phyloP scores from a whole-genome alignment of 805 yeast species.

The Metschnikowia matae region DNA sequence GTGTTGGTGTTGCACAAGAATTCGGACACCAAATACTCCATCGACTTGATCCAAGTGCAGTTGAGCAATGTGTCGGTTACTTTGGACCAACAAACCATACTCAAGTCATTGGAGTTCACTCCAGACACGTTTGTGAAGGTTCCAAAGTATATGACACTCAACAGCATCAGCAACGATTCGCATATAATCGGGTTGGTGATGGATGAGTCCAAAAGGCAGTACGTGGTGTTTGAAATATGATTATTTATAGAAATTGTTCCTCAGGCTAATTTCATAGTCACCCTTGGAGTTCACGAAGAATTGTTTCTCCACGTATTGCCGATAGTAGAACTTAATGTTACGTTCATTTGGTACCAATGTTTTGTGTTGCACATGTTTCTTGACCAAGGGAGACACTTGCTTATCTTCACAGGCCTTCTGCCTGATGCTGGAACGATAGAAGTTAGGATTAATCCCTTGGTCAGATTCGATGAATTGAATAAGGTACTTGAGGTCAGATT shows the following conservation, averaged over 20 bases:
- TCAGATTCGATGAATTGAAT: constrained; percentile 14
- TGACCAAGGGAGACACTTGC: constrained; percentile 16
- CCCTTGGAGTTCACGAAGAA: constrained; percentile 22
- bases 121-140: constrained; percentile 9
- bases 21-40: neutral
- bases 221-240: constrained; percentile 35
- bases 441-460: constrained; percentile 20
- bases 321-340: constrained; percentile 24
- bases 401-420: constrained; percentile 18
- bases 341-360: constrained; percentile 28
- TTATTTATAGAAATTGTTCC: constrained; percentile 28
- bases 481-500: constrained; percentile 17
- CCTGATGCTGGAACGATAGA: constrained; percentile 25
- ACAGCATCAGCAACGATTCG: constrained; percentile 18
- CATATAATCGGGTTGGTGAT: constrained; percentile 34
- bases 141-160: constrained; percentile 34
- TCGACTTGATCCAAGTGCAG: constrained; percentile 5
- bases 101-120: constrained; percentile 12
- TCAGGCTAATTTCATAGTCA: constrained; percentile 21
- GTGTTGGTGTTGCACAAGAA: constrained; percentile 8
- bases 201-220: constrained; percentile 37
- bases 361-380: constrained; percentile 21
- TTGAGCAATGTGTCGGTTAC: neutral
- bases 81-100: constrained; percentile 7
- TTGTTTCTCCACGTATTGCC: constrained; percentile 29